Evolutionary conservation across 495 filamentous ascomycete species (phyloP), one percentile per base, ranked within the genome.

Genomic region (Entonaema liquescens): DNA sequence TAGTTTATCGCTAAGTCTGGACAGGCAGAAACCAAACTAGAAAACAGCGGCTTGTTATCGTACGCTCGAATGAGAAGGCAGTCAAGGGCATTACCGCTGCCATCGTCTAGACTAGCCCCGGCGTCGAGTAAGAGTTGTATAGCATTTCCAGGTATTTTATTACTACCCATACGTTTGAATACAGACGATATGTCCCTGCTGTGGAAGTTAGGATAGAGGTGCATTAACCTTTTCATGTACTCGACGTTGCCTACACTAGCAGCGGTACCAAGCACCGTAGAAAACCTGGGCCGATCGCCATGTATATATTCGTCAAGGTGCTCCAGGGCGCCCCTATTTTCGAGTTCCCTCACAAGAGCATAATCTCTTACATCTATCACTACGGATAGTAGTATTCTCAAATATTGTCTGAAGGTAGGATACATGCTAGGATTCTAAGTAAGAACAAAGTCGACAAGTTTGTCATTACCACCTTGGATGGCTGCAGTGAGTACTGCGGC

Each of bases 401-500:
- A 3, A 31, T 3, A 31, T 31, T 31, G n/a, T n/a, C n/a, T n/a
- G n/a, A n/a, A n/a, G n/a, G n/a, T 23, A n/a, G 4, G 15, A n/a
- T 28, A 23, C 7, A 71, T 54, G 57, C 49, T 36, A 7, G 52
- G 58, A 1, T 59, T 62, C 49, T 59, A 38, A 13, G 40, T 25
- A 47, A 67, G 62, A 15, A 67, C 0, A 21, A 71, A 63, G 9
- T 62, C 36, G 17, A 62, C 12, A n/a, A 71, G 57, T 36, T 53
- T 33, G 28, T 38, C 12, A 23, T 55, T 59, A 3, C 62, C 53
- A 29, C 58, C 3, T 6, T 42, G n/a, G 9, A 71, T 71, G 0
- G 62, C 68, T 7, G 58, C 68, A 9, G 31, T 47, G 13, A 71
- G 63, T 9, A 71, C 19, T 62, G 17, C n/a, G 36, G 21, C 23